Percentiles rank a stretch among this genome's conserved stretches.
Evolutionary conservation across 179 eudicot species (phyloP).

Genomic region (Corrigiola litoralis): DNA sequence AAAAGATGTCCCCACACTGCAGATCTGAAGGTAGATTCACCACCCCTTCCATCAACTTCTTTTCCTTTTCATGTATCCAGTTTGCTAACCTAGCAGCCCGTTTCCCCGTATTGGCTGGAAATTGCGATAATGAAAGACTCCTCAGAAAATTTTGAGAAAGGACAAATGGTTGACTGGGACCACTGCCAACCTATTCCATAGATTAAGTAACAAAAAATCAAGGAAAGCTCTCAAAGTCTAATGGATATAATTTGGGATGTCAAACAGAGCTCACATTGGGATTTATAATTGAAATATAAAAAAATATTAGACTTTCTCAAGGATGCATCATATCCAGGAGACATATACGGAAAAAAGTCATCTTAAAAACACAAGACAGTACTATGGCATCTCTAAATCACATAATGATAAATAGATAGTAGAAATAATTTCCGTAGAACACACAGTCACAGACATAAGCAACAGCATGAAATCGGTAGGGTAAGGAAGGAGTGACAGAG

Average conservation of each 20-base stretch:
- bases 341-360: not conserved
- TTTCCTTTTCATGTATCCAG: conserved; percentile 68
- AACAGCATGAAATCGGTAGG: not conserved
- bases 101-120: conserved; percentile 75
- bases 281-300: not conserved
- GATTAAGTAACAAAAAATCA: not conserved
- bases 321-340: not conserved
- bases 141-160: conserved; percentile 78
- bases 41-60: conserved; percentile 57
- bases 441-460: no score
- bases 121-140: conserved; percentile 54
- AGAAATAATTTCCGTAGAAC: not conserved
- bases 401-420: not conserved
- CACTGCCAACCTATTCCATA: conserved; percentile 63
- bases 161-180: conserved; percentile 55
- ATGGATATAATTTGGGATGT: not conserved
- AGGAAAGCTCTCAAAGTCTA: not conserved
- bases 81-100: conserved; percentile 62
- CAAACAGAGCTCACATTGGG: not conserved
- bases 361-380: no score
- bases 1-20: conserved; percentile 83
- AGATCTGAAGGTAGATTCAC: conserved; percentile 58
- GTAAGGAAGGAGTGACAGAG: no score
- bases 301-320: not conserved
- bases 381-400: no score